phyloP scores from a whole-genome alignment of 495 filamentous ascomycete genomes.

The Haplographium delicatum region DNA sequence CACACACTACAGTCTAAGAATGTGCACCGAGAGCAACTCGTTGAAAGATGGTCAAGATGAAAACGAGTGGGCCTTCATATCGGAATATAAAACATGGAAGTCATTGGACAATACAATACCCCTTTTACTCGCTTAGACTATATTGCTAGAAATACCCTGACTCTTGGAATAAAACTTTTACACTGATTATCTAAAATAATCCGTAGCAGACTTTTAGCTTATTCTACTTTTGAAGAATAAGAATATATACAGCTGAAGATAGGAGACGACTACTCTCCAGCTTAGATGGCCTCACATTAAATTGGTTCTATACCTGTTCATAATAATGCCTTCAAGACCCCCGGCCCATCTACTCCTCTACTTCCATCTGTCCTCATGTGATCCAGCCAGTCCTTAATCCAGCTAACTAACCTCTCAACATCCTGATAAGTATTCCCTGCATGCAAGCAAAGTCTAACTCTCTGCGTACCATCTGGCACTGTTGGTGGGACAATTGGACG shows the following conservation, averaged over 20 bases:
- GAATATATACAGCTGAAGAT: no score
- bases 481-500: slow-evolving; percentile 52
- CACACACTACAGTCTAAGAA: slow-evolving; percentile 28
- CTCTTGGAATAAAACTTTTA: no score
- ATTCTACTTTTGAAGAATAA: no score
- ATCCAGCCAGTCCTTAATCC: slow-evolving; percentile 39
- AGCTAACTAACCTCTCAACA: slow-evolving; percentile 34
- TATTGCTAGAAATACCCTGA: no score
- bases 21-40: slow-evolving; percentile 34
- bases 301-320: background rate
- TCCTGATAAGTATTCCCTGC: slow-evolving; percentile 44
- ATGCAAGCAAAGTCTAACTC: slow-evolving; percentile 51
- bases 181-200: no score
- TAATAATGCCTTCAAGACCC: background rate
- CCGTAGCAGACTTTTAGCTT: no score
- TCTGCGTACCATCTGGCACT: slow-evolving; percentile 43
- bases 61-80: no score
- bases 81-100: no score
- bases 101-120: no score
- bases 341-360: background rate
- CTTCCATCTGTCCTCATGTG: background rate
- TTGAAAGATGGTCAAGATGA: slow-evolving; percentile 33
- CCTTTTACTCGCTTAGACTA: no score
- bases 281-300: no score
- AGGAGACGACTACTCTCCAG: no score